Conservation (phyloP, 2,329 filamentous ascomycete genomes). For the Lachnellula willkommii region DNA sequence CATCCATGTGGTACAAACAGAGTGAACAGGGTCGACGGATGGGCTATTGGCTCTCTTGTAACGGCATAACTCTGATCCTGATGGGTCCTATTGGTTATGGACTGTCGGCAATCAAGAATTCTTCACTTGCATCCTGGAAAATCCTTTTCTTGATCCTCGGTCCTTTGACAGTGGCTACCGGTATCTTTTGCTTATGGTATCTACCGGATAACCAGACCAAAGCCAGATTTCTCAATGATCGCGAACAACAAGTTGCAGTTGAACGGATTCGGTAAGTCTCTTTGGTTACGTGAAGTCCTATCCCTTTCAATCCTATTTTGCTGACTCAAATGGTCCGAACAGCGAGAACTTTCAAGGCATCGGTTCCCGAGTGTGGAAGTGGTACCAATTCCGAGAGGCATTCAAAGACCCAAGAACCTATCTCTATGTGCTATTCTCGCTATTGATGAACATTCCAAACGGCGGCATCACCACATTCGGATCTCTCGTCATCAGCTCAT, state of each 20-base stretch:
- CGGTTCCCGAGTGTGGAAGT: conserved; percentile 15
- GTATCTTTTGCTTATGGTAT: not conserved
- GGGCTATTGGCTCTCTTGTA: conserved; percentile 43
- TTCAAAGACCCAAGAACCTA: conserved; percentile 15
- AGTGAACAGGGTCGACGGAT: conserved; percentile 37
- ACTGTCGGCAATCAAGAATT: conserved; percentile 44
- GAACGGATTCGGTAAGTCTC: conserved; percentile 9
- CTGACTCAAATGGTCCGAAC: too few relatives aligned
- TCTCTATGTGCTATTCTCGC: conserved; percentile 12
- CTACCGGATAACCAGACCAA: conserved; percentile 11
- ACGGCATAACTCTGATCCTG: not conserved
- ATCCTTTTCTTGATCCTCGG: conserved; percentile 39
- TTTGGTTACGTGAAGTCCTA: too few relatives aligned
- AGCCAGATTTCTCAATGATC: conserved; percentile 9
- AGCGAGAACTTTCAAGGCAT: conserved; percentile 19
- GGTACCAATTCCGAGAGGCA: conserved; percentile 13
- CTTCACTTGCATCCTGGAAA: conserved; percentile 35
- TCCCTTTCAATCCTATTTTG: too few relatives aligned
- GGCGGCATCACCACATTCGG: conserved; percentile 18
- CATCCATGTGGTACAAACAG: conserved; percentile 36
- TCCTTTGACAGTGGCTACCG: conserved; percentile 4
- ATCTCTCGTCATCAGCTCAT: conserved; percentile 16
- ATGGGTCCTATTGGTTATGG: conserved; percentile 37
- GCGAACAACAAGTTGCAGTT: conserved; percentile 14
- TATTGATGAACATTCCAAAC: conserved; percentile 16